Percentiles rank a stretch among this genome's conserved stretches.
Evolutionary conservation across 2,329 filamentous ascomycete species (phyloP).

Genomic region (Fusarium verrucosum): DNA sequence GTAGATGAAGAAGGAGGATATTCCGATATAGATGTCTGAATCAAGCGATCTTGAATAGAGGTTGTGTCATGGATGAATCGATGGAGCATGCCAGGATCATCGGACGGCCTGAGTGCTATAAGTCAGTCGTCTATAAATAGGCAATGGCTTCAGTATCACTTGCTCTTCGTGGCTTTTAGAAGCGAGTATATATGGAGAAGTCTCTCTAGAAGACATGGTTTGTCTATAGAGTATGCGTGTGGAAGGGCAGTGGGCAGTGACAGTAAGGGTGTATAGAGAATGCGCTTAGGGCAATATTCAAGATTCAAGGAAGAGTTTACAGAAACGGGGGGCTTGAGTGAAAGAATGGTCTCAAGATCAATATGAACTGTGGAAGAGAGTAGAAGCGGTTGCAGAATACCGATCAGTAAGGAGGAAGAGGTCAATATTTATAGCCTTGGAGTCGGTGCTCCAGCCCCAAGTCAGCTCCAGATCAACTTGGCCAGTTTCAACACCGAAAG

Average conservation of each 20-base stretch:
- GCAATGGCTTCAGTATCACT: not conserved
- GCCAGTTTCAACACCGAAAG: not conserved
- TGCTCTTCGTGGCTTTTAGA: not conserved
- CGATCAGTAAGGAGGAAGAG: not conserved
- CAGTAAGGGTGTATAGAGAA: not conserved
- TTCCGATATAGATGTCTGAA: not conserved
- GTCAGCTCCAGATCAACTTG: not conserved
- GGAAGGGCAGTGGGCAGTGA: not conserved
- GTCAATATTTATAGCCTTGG: not conserved
- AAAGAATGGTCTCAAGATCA: not conserved
- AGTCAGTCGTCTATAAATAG: not conserved
- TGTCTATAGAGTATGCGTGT: rapidly evolving
- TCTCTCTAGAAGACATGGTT: not conserved
- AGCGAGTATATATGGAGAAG: rapidly evolving
- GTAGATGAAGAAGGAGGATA: rapidly evolving
- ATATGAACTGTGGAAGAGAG: not conserved
- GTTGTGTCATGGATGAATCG: conserved; percentile 21
- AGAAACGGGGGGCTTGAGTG: not conserved
- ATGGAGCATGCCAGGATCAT: not conserved
- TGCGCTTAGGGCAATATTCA: no score
- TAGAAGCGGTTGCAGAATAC: no score
- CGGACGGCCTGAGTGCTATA: not conserved
- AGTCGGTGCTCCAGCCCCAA: not conserved
- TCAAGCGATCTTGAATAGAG: conserved; percentile 18
- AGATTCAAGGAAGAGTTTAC: no score